Evolutionary conservation across 257 asterid species (phyloP).

Genomic region (Nicotiana paniculata): DNA sequence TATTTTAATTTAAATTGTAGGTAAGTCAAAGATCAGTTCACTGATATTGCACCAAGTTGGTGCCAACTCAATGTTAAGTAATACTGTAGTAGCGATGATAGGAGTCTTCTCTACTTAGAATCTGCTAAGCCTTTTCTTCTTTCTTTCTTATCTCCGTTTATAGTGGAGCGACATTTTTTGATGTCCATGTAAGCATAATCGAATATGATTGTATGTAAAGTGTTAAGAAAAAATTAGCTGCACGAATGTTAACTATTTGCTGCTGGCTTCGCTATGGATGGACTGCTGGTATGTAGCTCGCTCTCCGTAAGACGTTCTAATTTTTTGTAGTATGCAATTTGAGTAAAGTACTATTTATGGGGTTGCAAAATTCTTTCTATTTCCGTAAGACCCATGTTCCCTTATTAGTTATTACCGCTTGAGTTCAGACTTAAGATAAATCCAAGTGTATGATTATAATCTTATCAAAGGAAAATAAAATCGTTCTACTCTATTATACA

Average conservation of each 20-base stretch:
- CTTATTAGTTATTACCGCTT: background rate
- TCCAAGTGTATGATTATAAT: background rate
- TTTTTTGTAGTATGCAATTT: background rate
- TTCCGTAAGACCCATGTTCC: background rate
- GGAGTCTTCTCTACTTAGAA: background rate
- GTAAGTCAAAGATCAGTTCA: background rate
- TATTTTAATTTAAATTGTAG: background rate
- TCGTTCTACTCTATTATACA: background rate
- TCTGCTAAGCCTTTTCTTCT: background rate
- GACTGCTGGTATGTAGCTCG: background rate
- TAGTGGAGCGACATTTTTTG: background rate
- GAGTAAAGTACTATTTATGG: background rate
- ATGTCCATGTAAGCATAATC: background rate
- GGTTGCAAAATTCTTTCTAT: background rate
- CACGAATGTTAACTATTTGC: background rate
- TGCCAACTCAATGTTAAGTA: background rate
- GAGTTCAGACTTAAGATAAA: background rate
- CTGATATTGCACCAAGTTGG: slow-evolving; percentile 3
- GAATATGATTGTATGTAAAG: background rate
- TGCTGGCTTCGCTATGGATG: background rate
- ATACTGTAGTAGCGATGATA: background rate
- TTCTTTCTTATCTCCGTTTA: background rate
- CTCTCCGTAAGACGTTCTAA: background rate
- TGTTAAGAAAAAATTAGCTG: background rate
- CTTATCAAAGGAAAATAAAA: background rate